Base-by-base conservation (phyloP, 192 early-diverging fungal species). In the Oehlia diaphana region DNA sequence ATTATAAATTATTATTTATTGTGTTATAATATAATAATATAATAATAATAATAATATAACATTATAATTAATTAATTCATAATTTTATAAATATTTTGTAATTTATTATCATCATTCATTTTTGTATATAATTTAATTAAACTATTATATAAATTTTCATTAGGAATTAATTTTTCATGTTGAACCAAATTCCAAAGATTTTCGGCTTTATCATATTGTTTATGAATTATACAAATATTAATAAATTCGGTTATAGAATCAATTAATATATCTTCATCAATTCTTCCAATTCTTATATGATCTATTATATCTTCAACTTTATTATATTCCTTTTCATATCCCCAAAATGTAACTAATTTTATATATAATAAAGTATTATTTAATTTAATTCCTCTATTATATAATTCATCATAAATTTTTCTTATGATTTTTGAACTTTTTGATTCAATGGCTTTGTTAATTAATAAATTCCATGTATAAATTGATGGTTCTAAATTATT, bases 381-480 rank as follows among this genome's bases (percentile, higher is more conserved):
- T 33, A 69, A 19, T 37, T 69, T 69, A 19, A 69, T 69, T 9
- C 67, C 67, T 31, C 16, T 31, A 19, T 69, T 33, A 31, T 33
- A 37, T 33, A 69, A 19, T 69, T 37, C 33, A 3, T 39, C 2
- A 69, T 69, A 69, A 19, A 69, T 69, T 35, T 37, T 37, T 0
- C 7, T 37, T 69, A 69, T 37, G 1, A 39, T 35, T 7, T 37
- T 13, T 35, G 33, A 3, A 69, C 19, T 69, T 9, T 69, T 69
- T 37, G 26, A 13, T 69, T 69, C 33, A 35, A 37, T 16, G 4
- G 67, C 67, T 16, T 69, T 35, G 2, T 69, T 26, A 14, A 69
- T 31, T 19, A 69, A 35, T 37, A 69, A 16, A 69, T 69, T 69
- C 67, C 67, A 69, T 39, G 67, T 69, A 39, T 69, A 19, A 37